Percentiles rank a stretch among this genome's conserved stretches.
Evolutionary conservation across 1,284 basidiomycete genomes (phyloP).

Genomic region (Pterulicium gracile): DNA sequence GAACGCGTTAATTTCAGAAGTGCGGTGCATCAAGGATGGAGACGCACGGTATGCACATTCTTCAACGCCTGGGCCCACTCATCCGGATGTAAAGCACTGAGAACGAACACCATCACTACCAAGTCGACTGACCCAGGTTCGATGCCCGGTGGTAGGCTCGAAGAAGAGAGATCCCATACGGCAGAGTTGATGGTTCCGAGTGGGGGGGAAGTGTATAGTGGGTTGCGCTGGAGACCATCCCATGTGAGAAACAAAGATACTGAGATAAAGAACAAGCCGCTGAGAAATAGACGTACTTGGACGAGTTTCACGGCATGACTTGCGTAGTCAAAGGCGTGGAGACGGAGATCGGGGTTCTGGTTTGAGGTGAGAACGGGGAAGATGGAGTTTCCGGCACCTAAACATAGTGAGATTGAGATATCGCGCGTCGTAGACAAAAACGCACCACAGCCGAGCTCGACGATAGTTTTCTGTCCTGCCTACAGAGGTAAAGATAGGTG

Average conservation of each 20-base stretch:
- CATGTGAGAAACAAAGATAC: no score
- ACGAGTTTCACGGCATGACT: conserved; percentile 87
- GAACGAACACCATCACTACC: conserved; percentile 87
- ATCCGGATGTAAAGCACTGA: conserved; percentile 87
- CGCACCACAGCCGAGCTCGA: conserved; percentile 81
- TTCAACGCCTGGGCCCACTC: conserved; percentile 84
- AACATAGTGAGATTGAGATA: neutral
- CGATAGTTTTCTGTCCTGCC: conserved; percentile 69
- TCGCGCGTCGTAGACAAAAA: conserved; percentile 8
- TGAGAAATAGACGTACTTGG: conserved; percentile 35
- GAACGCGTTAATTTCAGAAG: neutral
- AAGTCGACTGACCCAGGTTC: conserved; percentile 71
- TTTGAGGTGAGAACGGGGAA: conserved; percentile 84
- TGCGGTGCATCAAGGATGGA: neutral
- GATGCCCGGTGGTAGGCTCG: conserved; percentile 53
- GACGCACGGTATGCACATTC: conserved; percentile 70
- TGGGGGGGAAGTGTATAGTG: conserved; percentile 60
- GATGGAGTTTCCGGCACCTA: conserved; percentile 89
- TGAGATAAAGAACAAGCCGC: neutral
- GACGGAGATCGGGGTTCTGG: conserved; percentile 64
- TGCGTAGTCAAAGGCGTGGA: conserved; percentile 89
- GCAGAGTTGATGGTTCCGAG: conserved; percentile 67
- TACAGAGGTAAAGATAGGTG: conserved; percentile 20
- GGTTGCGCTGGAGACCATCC: conserved; percentile 41
- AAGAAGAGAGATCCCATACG: conserved; percentile 86